These are phyloP conservation scores for Naegleria gruberi DNA, from an alignment of 208 protist species.

Conservation along the genomic window DNA sequence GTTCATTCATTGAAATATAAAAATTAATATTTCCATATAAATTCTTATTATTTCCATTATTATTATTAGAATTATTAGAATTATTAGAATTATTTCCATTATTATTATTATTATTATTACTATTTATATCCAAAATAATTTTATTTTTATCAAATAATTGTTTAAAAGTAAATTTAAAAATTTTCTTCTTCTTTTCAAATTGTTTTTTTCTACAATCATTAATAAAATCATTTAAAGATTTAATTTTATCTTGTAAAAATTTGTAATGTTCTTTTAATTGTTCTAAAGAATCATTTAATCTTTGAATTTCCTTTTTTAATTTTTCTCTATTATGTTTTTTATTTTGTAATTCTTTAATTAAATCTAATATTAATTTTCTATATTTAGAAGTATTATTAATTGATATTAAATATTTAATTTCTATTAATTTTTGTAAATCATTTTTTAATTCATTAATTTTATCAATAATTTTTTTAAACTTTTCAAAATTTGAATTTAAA, in stretches of 20 bases:
- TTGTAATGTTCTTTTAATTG: conserved; percentile 40
- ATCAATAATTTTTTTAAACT: conserved; percentile 41
- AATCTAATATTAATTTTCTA: conserved; percentile 45
- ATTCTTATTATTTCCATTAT: too few species aligned
- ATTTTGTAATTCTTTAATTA: conserved; percentile 49
- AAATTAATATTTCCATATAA: conserved; percentile 43
- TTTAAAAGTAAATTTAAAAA: conserved; percentile 32
- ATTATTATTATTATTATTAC: conserved; percentile 37
- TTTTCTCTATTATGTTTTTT: conserved; percentile 43
- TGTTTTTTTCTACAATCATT: conserved; percentile 44
- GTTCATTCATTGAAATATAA: conserved; percentile 41
- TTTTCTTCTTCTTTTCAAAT: conserved; percentile 29
- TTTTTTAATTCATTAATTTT: conserved; percentile 49
- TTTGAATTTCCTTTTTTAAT: conserved; percentile 45
- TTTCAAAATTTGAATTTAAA: conserved; percentile 33
- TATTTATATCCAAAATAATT: conserved; percentile 46
- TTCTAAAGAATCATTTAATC: conserved; percentile 37
- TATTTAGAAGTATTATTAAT: conserved; percentile 35
- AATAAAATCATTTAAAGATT: conserved; percentile 44
- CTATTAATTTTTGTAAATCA: neutral
- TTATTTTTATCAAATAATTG: conserved; percentile 30
- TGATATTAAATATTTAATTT: conserved; percentile 31
- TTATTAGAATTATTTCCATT: too few species aligned
- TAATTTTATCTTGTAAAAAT: conserved; percentile 48
- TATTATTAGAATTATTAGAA: too few species aligned